A percentile compares a stretch with the other conserved stretches of the same genome.
Conservation (phyloP, 106 monocot species). For the Dendrobium chrysotoxum region DNA sequence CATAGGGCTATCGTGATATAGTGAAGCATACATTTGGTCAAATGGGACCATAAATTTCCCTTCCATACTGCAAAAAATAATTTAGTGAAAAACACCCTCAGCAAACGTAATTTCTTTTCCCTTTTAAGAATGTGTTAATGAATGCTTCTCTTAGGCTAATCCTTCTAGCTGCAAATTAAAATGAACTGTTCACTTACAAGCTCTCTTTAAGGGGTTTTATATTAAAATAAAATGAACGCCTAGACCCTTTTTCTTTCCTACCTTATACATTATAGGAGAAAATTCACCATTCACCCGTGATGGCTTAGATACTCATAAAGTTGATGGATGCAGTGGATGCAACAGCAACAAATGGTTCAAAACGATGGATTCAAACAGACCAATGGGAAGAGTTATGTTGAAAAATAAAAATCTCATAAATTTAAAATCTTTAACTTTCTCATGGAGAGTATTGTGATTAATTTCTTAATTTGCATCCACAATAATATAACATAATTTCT, state of each 20-base stretch:
- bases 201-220: not conserved
- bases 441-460: not conserved
- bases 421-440: not conserved
- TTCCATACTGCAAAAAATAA: not conserved
- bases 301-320: not conserved
- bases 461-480: not conserved
- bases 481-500: not conserved
- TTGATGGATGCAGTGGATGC: not conserved
- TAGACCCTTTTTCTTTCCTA: not conserved
- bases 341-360: not conserved
- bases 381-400: not conserved
- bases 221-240: not conserved
- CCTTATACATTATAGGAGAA: not conserved
- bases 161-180: not conserved
- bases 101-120: not conserved
- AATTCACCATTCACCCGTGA: not conserved
- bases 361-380: not conserved
- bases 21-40: not conserved
- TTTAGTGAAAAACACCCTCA: not conserved
- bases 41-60: not conserved
- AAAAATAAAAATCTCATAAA: not conserved
- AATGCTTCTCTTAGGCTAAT: not conserved
- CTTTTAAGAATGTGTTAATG: not conserved
- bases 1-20: not conserved
- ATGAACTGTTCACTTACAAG: not conserved